phyloP scores from a whole-genome alignment of 1,284 basidiomycete species.

The Fomes fomentarius region DNA sequence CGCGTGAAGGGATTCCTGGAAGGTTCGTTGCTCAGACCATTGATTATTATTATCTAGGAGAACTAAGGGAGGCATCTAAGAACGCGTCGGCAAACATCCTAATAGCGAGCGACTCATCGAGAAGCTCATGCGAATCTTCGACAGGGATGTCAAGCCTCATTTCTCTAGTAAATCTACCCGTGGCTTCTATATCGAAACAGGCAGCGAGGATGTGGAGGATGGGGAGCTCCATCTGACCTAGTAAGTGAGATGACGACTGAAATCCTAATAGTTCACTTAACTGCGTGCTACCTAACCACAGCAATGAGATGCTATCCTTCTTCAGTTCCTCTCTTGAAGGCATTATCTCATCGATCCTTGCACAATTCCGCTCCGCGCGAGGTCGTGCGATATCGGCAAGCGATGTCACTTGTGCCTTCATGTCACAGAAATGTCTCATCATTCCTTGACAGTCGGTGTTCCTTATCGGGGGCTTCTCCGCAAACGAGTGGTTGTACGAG shows the following conservation, averaged over 20 bases:
- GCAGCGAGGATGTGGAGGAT: slow-evolving; percentile 31
- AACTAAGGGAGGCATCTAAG: not conserved
- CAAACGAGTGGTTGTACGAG: slow-evolving; percentile 39
- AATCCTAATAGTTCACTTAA: slow-evolving; percentile 11
- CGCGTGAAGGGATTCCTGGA: slow-evolving; percentile 36
- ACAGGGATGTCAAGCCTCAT: slow-evolving; percentile 40
- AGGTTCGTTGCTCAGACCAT: slow-evolving; percentile 19
- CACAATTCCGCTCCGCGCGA: slow-evolving; percentile 27
- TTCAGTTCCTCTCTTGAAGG: slow-evolving; percentile 42
- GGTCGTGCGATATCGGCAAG: not conserved
- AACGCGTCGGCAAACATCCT: not conserved
- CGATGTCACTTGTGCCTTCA: not conserved
- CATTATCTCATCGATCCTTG: slow-evolving; percentile 36
- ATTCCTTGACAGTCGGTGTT: slow-evolving; percentile 39
- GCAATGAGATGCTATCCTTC: slow-evolving; percentile 38
- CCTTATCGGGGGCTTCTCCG: slow-evolving; percentile 42
- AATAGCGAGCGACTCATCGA: slow-evolving; percentile 32
- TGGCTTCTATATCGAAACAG: slow-evolving; percentile 44
- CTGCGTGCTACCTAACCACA: slow-evolving; percentile 16
- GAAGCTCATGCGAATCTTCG: slow-evolving; percentile 41
- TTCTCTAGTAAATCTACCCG: slow-evolving; percentile 39
- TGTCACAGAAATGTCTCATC: not conserved
- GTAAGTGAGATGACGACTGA: slow-evolving; percentile 34
- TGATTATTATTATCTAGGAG: not conserved
- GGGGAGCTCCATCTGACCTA: not conserved